Evolutionary conservation across 208 protist genomes (phyloP).

Genomic region (Acanthamoeba royreba): DNA sequence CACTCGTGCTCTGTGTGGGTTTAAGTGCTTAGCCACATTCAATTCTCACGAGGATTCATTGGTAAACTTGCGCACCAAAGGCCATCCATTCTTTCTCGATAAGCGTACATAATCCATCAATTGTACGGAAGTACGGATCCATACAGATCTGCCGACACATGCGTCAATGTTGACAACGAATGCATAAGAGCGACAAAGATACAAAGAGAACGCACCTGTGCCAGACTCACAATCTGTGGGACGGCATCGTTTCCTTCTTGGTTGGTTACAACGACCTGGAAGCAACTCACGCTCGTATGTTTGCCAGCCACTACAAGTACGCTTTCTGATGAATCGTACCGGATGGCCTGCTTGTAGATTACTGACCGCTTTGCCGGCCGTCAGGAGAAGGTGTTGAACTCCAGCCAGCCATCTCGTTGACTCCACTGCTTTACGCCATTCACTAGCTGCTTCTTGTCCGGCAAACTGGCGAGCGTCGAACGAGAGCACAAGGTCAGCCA

Average conservation of each 20-base stretch:
- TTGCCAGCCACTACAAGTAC: no score
- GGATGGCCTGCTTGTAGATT: background rate
- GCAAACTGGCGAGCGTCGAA: background rate
- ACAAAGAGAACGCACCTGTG: no score
- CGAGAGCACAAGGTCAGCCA: background rate
- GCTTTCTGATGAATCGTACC: no score
- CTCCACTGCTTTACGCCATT: background rate
- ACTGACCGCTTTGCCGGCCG: background rate
- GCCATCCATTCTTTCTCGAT: slow-evolving; percentile 90
- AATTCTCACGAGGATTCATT: background rate
- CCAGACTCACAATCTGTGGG: background rate
- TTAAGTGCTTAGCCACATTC: no score
- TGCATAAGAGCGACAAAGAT: no score
- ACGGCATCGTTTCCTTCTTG: background rate
- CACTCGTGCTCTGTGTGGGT: no score
- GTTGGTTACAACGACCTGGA: background rate
- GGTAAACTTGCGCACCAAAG: slow-evolving; percentile 76
- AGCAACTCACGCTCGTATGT: no score
- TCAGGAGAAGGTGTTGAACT: background rate
- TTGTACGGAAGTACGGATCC: slow-evolving; percentile 89
- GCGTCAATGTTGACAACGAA: no score
- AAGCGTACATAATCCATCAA: slow-evolving; percentile 86
- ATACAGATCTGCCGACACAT: no score
- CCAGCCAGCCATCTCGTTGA: background rate
- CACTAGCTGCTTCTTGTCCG: background rate